phyloP scores from a whole-genome alignment of 2,329 filamentous ascomycete species.

The Trichoderma koningiopsis region DNA sequence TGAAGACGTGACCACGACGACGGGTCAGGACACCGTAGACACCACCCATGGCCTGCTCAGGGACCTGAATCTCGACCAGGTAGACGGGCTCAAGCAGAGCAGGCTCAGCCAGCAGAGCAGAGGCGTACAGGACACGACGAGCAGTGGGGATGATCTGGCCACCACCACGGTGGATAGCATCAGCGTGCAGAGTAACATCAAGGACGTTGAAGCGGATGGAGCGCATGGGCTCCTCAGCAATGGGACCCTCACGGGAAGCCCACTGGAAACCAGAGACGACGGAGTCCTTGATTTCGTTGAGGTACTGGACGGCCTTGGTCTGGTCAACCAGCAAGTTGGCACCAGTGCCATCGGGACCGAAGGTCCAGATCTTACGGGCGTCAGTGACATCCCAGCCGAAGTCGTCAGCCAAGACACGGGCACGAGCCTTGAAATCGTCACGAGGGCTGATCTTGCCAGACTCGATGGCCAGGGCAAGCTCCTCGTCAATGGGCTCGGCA shows the following conservation, averaged over 20 bases:
- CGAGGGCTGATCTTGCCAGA: conserved; percentile 86
- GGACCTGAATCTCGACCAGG: conserved; percentile 98
- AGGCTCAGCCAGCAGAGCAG: conserved; percentile 86
- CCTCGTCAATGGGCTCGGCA: conserved; percentile 88
- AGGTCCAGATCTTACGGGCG: conserved; percentile 99
- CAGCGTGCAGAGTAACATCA: conserved; percentile 98
- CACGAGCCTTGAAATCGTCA: conserved; percentile 99
- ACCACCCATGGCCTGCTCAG: conserved; percentile 98
- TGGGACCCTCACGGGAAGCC: conserved; percentile 95
- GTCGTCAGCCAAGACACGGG: conserved; percentile 93
- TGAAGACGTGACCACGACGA: conserved; percentile 98
- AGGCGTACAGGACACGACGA: conserved; percentile 95
- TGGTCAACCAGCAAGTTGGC: conserved; percentile 99
- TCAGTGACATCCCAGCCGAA: conserved; percentile 99
- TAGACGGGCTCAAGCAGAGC: conserved; percentile 95
- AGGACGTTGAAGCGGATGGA: conserved; percentile 97
- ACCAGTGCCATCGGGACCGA: conserved; percentile 96
- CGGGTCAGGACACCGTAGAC: conserved; percentile 99
- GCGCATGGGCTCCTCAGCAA: conserved; percentile 98
- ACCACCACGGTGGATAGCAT: conserved; percentile 99
- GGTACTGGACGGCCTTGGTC: conserved; percentile 99
- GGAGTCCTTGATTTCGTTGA: conserved; percentile 99
- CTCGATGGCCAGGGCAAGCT: conserved; percentile 89
- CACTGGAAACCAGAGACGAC: conserved; percentile 99
- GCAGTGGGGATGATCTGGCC: conserved; percentile 98